Percentiles rank a stretch among this genome's conserved stretches.
Evolutionary conservation across 2,329 filamentous ascomycete species (phyloP).

Genomic region (Ceratocystis smalleyi): DNA sequence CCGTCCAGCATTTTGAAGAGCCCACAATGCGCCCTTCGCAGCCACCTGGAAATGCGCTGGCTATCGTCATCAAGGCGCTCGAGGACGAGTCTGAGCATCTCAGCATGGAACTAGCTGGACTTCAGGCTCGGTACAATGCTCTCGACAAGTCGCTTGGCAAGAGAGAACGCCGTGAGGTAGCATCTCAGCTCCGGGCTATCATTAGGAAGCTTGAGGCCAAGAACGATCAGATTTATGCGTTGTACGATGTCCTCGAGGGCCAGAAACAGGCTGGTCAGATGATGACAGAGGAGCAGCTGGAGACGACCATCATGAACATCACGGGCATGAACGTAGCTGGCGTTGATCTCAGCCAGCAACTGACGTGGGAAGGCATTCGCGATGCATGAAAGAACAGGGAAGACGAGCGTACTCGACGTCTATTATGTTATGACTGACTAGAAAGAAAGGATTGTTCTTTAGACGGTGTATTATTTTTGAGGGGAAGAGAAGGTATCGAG

Average conservation of each 20-base stretch:
- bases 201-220: conserved; percentile 54
- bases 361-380: conserved; percentile 30
- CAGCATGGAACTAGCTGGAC: conserved; percentile 49
- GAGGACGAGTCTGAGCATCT: conserved; percentile 67
- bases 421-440: background rate
- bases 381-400: conserved; percentile 18
- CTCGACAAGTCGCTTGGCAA: conserved; percentile 52
- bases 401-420: background rate
- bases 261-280: conserved; percentile 51
- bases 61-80: conserved; percentile 67
- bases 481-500: background rate
- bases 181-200: conserved; percentile 44
- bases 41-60: conserved; percentile 55
- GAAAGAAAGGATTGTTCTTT: background rate
- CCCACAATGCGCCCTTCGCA: conserved; percentile 51
- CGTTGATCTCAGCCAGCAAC: conserved; percentile 28
- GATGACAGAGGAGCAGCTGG: conserved; percentile 47
- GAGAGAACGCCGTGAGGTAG: conserved; percentile 46
- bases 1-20: conserved; percentile 27
- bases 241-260: conserved; percentile 72
- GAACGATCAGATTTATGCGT: conserved; percentile 62
- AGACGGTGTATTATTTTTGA: conserved; percentile 7
- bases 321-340: conserved; percentile 29
- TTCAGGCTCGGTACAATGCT: conserved; percentile 46
- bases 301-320: conserved; percentile 46